phyloP scores from a whole-genome alignment of 2,329 filamentous ascomycete genomes.

The Verticillium nubilum region DNA sequence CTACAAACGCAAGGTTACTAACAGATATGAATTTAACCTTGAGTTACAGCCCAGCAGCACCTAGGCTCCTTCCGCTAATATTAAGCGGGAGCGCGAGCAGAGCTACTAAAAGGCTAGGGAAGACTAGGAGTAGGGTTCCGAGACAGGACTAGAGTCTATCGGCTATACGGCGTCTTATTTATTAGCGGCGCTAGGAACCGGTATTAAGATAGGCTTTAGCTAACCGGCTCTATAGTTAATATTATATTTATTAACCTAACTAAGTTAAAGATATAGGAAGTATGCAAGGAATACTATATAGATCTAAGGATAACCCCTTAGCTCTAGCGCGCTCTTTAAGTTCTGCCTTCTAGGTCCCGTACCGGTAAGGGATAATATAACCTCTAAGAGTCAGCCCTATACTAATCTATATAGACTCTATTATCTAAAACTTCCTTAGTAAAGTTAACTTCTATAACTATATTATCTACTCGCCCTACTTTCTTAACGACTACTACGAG shows the following conservation, averaged over 20 bases:
- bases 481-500: constrained; percentile 27
- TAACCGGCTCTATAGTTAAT: neutral
- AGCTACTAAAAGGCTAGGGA: constrained; percentile 6
- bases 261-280: neutral
- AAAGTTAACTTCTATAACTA: constrained; percentile 33
- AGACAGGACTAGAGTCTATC: constrained; percentile 25
- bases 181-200: constrained; percentile 17
- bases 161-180: constrained; percentile 28
- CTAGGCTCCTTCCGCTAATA: constrained; percentile 8
- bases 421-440: constrained; percentile 31
- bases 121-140: constrained; percentile 17
- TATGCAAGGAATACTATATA: neutral
- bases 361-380: neutral
- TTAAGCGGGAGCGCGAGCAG: constrained; percentile 8
- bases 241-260: neutral
- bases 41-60: constrained; percentile 6
- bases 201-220: neutral
- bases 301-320: constrained; percentile 17
- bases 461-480: constrained; percentile 28
- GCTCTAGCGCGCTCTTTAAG: constrained; percentile 23
- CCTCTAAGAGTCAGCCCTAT: neutral
- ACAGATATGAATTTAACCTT: constrained; percentile 27
- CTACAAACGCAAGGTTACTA: constrained; percentile 30
- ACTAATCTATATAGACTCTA: constrained; percentile 19
- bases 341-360: constrained; percentile 19